Base-by-base conservation (phyloP, 345 rosid genomes). In the Linum usitatissimum region DNA sequence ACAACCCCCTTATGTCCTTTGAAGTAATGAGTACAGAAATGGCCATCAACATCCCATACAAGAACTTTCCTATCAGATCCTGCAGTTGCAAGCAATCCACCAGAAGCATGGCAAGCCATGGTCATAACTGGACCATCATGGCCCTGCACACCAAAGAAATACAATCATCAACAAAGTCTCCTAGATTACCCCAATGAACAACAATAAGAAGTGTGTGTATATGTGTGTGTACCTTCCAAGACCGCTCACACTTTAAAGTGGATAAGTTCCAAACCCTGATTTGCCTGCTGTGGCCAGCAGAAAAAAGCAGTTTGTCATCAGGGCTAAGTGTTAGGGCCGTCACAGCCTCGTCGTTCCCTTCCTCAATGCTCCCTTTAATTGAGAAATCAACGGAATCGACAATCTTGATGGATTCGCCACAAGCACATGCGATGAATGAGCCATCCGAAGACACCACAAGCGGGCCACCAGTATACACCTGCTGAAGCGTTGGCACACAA, bases 41-140 rank as follows among this genome's bases (percentile, higher is more conserved):
- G 96, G 62, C 99, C 99, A 73, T 90, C 96, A 20, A 93, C 91
- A 81, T 93, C 99, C 97, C 97, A 93, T 58, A 93, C 90, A 67
- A 83, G 88, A 5, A 93, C 99, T 80, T 93, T 93, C 70, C 96
- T 87, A 77, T 93, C 97, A 65, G 97, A 84, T 83, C 99, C 99
- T 23, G 91, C 90, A 59, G 99, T 93, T 38, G 96, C 97, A 67
- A 93, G 84, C 80, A 90, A 74, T 28, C 97, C 97, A 55, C 97
- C 95, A 9, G 99, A 93, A 1, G 83, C 89, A 78, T 93, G 96
- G 79, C 91, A 86, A 36, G 88, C 81, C 97, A 93, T 93, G 19
- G 81, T 83, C 91, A 84, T 84, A 40, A 87, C 83, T 1, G 99
- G 96, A 62, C 97, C 99, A 3, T 93, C 95, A 64, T 86, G 97